Conservation (phyloP, 495 filamentous ascomycete genomes). For the Penicillium salamii region DNA sequence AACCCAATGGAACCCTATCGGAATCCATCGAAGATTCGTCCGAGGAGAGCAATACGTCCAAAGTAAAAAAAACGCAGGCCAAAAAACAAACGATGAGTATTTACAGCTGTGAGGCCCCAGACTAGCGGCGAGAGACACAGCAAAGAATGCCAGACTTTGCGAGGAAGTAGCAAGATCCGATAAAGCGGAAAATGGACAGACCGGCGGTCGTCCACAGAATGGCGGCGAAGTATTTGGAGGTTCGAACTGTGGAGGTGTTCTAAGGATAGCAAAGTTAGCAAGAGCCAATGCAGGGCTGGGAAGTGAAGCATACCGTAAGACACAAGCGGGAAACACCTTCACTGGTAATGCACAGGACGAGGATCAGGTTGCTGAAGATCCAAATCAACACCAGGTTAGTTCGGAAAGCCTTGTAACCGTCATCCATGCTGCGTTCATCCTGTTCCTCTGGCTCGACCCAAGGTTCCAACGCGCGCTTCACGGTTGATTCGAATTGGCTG, state of each 20-base stretch:
- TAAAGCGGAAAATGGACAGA: conserved; percentile 80
- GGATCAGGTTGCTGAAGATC: conserved; percentile 88
- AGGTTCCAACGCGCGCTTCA: conserved; percentile 83
- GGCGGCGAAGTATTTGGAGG: conserved; percentile 82
- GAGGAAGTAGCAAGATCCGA: conserved; percentile 88
- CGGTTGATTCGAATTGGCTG: conserved; percentile 90
- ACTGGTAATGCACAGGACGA: conserved; percentile 81
- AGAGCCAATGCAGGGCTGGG: background rate
- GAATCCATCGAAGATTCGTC: background rate
- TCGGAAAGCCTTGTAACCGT: conserved; percentile 97
- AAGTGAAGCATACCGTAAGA: conserved; percentile 62
- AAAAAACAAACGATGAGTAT: conserved; percentile 12
- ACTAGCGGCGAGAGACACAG: conserved; percentile 72
- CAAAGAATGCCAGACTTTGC: conserved; percentile 85
- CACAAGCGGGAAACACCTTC: conserved; percentile 75
- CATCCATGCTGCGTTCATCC: conserved; percentile 81
- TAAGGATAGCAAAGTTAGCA: conserved; percentile 11
- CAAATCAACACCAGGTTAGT: conserved; percentile 85
- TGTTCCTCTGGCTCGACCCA: conserved; percentile 68
- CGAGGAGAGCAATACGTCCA: background rate
- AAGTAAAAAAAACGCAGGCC: background rate
- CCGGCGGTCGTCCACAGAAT: conserved; percentile 84
- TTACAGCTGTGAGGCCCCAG: conserved; percentile 9
- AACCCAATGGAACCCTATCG: too few relatives aligned
- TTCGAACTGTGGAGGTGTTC: conserved; percentile 60